These are phyloP conservation scores for Exophiala spinifera DNA, from an alignment of 2,329 filamentous ascomycete species.

Conservation along the genomic window DNA sequence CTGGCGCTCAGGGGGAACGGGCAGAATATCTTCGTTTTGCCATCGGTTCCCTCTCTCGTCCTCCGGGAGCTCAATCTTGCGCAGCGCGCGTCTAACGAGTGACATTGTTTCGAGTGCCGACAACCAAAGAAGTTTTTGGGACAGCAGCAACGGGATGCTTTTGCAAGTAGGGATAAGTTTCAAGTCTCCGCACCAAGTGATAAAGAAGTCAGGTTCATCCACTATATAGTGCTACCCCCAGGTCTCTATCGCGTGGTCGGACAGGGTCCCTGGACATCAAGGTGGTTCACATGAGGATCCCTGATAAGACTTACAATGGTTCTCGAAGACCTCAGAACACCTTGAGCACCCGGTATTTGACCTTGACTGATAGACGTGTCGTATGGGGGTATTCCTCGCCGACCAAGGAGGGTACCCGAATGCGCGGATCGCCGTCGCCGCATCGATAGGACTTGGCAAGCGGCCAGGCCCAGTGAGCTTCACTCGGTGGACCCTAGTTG, in stretches of 20 bases:
- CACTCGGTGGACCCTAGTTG: too few species aligned
- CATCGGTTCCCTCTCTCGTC: slow-evolving; percentile 22
- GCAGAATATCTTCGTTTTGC: slow-evolving; percentile 43
- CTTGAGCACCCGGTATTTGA: too few species aligned
- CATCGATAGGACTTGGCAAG: too few species aligned
- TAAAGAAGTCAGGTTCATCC: neutral
- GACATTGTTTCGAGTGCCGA: slow-evolving; percentile 1
- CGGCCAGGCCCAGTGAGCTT: too few species aligned
- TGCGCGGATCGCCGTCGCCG: neutral
- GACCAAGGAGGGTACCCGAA: neutral
- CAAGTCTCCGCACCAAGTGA: neutral
- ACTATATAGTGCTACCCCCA: neutral
- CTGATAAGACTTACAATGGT: neutral
- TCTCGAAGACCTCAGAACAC: neutral
- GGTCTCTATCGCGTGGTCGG: neutral
- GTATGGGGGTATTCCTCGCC: neutral
- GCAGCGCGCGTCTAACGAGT: slow-evolving; percentile 1
- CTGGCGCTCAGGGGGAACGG: slow-evolving; percentile 39
- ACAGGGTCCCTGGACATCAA: neutral
- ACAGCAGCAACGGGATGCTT: neutral
- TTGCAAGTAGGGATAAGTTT: neutral
- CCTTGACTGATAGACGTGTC: too few species aligned
- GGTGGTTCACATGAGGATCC: neutral
- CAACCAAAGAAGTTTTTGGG: neutral
- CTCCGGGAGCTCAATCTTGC: slow-evolving; percentile 9